These are phyloP conservation scores for Gypsophila paniculata DNA, from an alignment of 179 eudicot genomes.

Conservation along the genomic window DNA sequence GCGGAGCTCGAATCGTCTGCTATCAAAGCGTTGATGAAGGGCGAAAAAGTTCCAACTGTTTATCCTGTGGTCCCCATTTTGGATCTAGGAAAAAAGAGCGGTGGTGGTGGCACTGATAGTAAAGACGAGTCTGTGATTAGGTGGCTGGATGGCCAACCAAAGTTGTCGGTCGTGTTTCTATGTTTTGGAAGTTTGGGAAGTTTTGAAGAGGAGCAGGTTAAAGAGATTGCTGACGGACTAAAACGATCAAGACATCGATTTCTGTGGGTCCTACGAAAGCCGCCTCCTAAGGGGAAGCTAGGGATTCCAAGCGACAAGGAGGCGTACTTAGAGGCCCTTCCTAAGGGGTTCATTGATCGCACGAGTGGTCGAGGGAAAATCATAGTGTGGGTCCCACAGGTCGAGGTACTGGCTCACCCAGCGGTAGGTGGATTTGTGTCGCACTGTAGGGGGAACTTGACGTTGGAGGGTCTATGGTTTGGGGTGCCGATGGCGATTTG, in stretches of 20 bases:
- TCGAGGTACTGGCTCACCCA: slow-evolving; percentile 1
- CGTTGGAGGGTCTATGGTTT: slow-evolving; percentile 12
- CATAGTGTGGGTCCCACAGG: slow-evolving; percentile 13
- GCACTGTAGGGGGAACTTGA: slow-evolving; percentile 13
- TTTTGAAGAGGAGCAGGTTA: slow-evolving; percentile 26
- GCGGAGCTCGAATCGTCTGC: slow-evolving; percentile 33
- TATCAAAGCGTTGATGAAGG: slow-evolving; percentile 15
- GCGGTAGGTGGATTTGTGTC: slow-evolving; percentile 18
- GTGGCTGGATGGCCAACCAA: slow-evolving; percentile 50
- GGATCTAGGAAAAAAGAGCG: background rate
- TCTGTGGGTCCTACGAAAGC: slow-evolving; percentile 44
- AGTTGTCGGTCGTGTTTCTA: slow-evolving; percentile 46
- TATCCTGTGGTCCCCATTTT: slow-evolving; percentile 53
- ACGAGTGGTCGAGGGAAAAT: background rate
- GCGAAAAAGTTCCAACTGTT: slow-evolving; percentile 24
- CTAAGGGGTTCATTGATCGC: background rate
- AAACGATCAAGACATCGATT: slow-evolving; percentile 39
- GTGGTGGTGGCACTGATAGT: slow-evolving; percentile 8
- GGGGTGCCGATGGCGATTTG: slow-evolving; percentile 15
- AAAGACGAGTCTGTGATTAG: background rate
- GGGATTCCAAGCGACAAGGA: background rate
- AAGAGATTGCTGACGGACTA: slow-evolving; percentile 27
- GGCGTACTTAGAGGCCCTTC: background rate
- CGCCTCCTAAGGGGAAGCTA: background rate
- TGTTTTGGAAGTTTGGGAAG: slow-evolving; percentile 52